Base-by-base conservation (phyloP, 257 asterid genomes). In the Pogostemon cablin region DNA sequence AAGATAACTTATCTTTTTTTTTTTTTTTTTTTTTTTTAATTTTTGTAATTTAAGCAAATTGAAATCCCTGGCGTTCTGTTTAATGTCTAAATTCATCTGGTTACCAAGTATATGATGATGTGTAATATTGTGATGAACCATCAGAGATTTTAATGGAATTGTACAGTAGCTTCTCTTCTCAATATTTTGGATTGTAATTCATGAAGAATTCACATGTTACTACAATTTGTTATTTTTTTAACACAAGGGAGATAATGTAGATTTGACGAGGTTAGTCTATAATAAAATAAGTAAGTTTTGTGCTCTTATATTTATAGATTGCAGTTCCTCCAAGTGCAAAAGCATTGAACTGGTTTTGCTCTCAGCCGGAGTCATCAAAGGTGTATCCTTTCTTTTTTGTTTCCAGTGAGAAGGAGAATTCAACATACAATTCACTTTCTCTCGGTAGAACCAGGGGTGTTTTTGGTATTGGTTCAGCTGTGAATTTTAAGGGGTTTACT, bases 251-350 rank as follows among this genome's bases (percentile, higher is more conserved):
- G 57, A 7, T 41, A 7, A 38, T 43, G 32, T 15, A 43, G 39
- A 34, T 75, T 17, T 37, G 12, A 64, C 56, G 40, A 43, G 20
- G 48, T 65, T 52, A 15, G 15, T 49, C 25, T 56, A 11, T 9
- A 34, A 65, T 64, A 65, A 7, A 35, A 48, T 40, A 55, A 11
- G 12, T 15, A 34, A 66, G 58, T 9, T 34, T 67, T 68, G 39
- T 62, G 71, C 39, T 62, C 74, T 59, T 59, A 61, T 60, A 54
- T 74, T 46, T 69, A 68, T 79, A 95, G 99, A 87, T 95, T 80
- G 95, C 97, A 58, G 98, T 95, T 53, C 95, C 99, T 67, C 99
- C 99, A 34, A 89, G 98, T 84, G 86, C 96, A 50, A 91, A 88
- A 77, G 90, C 99, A 6, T 81, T 91, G 84, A 84, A 79, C 65